Evolutionary conservation across 2,329 filamentous ascomycete genomes (phyloP).

Genomic region (Fonsecaea monophora): DNA sequence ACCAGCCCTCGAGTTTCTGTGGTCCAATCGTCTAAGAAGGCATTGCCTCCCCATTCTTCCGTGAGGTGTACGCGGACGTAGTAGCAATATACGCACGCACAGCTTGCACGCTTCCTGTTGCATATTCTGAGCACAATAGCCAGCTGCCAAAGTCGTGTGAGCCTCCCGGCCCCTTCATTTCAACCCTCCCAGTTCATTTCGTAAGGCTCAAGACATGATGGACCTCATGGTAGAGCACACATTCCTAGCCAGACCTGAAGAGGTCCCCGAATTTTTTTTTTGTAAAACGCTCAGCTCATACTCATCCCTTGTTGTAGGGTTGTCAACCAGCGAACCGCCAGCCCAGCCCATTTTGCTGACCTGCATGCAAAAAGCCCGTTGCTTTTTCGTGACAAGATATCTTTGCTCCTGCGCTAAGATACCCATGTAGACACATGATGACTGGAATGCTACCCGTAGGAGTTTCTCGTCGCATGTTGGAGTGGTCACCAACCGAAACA

Average conservation of each 20-base stretch:
- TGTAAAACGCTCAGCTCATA: constrained; percentile 31
- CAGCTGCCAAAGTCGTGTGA: constrained; percentile 27
- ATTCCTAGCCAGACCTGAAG: constrained; percentile 30
- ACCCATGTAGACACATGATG: constrained; percentile 41
- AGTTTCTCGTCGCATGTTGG: constrained; percentile 27
- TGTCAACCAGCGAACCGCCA: constrained; percentile 25
- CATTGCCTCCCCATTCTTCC: constrained; percentile 16
- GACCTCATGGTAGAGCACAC: constrained; percentile 31
- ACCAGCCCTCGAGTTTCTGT: constrained; percentile 22
- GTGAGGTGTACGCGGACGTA: constrained; percentile 28
- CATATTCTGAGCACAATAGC: constrained; percentile 34
- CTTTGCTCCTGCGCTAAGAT: constrained; percentile 31
- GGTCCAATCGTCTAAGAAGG: constrained; percentile 33
- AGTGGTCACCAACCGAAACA: constrained; percentile 30
- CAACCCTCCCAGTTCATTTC: constrained; percentile 30
- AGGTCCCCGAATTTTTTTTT: constrained; percentile 27
- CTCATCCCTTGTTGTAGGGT: constrained; percentile 27
- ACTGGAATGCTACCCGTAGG: constrained; percentile 41
- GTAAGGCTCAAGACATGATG: constrained; percentile 30
- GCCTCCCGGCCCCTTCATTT: constrained; percentile 25
- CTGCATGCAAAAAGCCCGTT: constrained; percentile 29
- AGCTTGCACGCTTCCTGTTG: constrained; percentile 31
- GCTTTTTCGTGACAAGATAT: constrained; percentile 31
- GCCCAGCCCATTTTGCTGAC: constrained; percentile 29
- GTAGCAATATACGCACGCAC: constrained; percentile 32